Evolutionary conservation across 768 basidiomycete species (phyloP), one percentile per base, ranked within the genome.

Genomic region (Termitomyces sp.): DNA sequence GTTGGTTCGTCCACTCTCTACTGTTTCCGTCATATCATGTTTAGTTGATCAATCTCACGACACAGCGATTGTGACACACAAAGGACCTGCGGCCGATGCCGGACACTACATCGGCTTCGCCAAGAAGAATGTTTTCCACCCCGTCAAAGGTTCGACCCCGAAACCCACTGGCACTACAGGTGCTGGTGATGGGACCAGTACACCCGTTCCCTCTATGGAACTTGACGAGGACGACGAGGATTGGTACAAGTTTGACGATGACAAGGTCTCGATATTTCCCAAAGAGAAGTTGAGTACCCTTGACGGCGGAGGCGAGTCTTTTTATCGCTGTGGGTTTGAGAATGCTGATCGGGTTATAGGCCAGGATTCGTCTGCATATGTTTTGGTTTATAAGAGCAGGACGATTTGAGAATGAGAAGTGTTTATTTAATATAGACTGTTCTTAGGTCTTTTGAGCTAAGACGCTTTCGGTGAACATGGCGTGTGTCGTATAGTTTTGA

Each of bases 231-330:
- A 85, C 44, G 86, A 92, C 48, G 87, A 90, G 59, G 89, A 89
- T 66, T 91, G 96, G 96, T 92, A 89, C 76, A 96, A 95, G 74
- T 98, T 95, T 66, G 96, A 98, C 65, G 95, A 98, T 63, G 93
- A 96, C 62, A 96, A 93, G 73, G 95, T 92, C 38, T 88, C 92
- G 17, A 62, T 87, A 53, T 95, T 98, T 71, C 85, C 85, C 1
- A 82, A 81, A 70, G 94, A 95, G 69, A 96, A 93, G 73, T 75
- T 99, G 58, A 66, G 81, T 27, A 85, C 85, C 8, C 80, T 98
- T 56, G 94, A 95, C 60, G 96, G 96, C 5, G 96, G 96, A 59
- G 95, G 86, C 71, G 50, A 31, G 69, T 63, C 16, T 31, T 27
- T 45, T 8, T 45, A 6, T 29, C 14, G 11, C 51, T 17, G 29